Conservation (phyloP, 768 basidiomycete species). For the Xerocomellus chrysenteron region DNA sequence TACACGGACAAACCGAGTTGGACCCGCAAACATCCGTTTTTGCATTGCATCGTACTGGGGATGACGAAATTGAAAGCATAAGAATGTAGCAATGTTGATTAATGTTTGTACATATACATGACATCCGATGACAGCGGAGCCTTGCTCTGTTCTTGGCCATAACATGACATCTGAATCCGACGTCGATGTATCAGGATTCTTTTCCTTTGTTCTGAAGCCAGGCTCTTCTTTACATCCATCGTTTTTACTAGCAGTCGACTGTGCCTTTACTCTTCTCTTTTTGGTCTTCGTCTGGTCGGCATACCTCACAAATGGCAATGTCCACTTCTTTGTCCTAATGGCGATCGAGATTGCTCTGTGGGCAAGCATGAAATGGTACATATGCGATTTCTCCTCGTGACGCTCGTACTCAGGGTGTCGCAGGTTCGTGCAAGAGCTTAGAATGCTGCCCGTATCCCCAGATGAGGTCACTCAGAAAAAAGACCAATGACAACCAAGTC, state of each 20-base stretch:
- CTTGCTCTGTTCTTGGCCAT: background rate
- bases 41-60: slow-evolving; percentile 12
- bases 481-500: slow-evolving; percentile 16
- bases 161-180: slow-evolving; percentile 25
- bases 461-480: slow-evolving; percentile 23
- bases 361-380: slow-evolving; percentile 81
- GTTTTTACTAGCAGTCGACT: slow-evolving; percentile 64
- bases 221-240: slow-evolving; percentile 75
- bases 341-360: slow-evolving; percentile 66
- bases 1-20: slow-evolving; percentile 2
- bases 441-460: slow-evolving; percentile 32
- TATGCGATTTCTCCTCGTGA: slow-evolving; percentile 5
- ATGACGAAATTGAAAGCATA: background rate
- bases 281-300: slow-evolving; percentile 58
- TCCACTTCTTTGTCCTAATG: slow-evolving; percentile 67
- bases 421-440: slow-evolving; percentile 70
- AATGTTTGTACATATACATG: slow-evolving; percentile 21
- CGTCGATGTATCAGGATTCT: slow-evolving; percentile 32
- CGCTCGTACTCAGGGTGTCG: slow-evolving; percentile 13
- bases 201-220: slow-evolving; percentile 63
- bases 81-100: slow-evolving; percentile 11
- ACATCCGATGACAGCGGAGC: background rate
- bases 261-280: slow-evolving; percentile 56
- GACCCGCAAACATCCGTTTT: slow-evolving; percentile 4
- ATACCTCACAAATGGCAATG: slow-evolving; percentile 59